A percentile compares a stretch with the other conserved stretches of the same genome.
phyloP scores from a whole-genome alignment of 345 rosid species.

The Aethionema arabicum region DNA sequence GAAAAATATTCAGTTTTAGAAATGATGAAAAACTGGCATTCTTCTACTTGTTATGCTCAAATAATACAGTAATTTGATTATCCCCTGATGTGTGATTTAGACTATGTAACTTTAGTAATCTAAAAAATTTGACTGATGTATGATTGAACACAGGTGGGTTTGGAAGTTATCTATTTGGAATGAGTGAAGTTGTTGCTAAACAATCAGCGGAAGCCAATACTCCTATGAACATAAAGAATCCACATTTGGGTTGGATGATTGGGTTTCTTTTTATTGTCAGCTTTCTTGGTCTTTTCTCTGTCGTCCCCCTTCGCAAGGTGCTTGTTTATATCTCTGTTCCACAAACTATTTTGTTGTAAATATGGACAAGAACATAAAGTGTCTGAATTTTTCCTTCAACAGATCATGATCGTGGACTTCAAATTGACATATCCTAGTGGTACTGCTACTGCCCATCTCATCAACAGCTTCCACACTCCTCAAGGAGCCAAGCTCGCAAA shows the following conservation, averaged over 20 bases:
- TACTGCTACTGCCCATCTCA: conserved; percentile 83
- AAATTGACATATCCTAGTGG: conserved; percentile 84
- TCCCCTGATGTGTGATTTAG: no score
- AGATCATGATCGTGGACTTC: conserved; percentile 78
- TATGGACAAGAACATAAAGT: no score
- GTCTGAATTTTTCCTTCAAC: neutral
- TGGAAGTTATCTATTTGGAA: conserved; percentile 63
- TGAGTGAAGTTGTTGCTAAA: conserved; percentile 49
- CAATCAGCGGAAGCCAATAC: conserved; percentile 54
- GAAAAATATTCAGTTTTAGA: no score
- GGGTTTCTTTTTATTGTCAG: conserved; percentile 74
- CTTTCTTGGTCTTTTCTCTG: conserved; percentile 72
- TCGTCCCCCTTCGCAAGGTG: conserved; percentile 75
- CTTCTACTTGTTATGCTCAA: no score
- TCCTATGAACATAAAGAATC: conserved; percentile 51
- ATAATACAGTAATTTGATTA: no score
- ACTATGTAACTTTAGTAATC: no score
- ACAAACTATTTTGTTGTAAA: neutral
- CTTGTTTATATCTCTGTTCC: neutral
- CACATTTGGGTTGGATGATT: conserved; percentile 63
- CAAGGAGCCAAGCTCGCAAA: conserved; percentile 76
- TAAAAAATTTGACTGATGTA: neutral
- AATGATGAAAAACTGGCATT: no score
- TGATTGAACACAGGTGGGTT: conserved; percentile 49
- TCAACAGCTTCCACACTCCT: conserved; percentile 90